Base-by-base conservation (phyloP, 2,329 filamentous ascomycete genomes). In the Septoria linicola region DNA sequence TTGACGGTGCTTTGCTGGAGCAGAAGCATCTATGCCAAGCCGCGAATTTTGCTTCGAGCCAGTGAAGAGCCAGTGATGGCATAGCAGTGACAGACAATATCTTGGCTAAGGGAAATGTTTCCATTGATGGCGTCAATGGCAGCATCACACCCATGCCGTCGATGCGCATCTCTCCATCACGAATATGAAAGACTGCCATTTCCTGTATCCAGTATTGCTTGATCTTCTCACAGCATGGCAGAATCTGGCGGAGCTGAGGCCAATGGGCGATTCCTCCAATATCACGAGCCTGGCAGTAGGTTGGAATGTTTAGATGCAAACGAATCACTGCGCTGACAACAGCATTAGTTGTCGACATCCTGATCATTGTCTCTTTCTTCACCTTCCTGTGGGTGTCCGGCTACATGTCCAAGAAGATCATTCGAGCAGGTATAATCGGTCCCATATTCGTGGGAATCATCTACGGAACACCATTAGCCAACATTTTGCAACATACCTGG, bases 401-500 rank as follows among this genome's bases (percentile, higher is more conserved):
- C 10, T 46, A 54, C 14, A 47, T 51, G 21, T 54, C 51, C 25
- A 50, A 43, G 30, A 50, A 36, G 17, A 30, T 73, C 25, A 64
- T 76, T 37, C 70, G 69, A 8, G 74, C 73, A 5, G 73, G 73
- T 2, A 70, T 77, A 17, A 73, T 77, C 32, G 75, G 75, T 3
- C 73, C 74, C 37, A 76, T 77, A 49, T 62, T 72, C 2, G 71
- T 77, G 7, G 75, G 75, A 2, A 71, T 77, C 27, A 66, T 76
- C 14, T 77, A 76, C 43, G 75, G 75, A 31, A 56, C 66, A 23
- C 74, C 74, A 2, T 54, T 76, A 16, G 73, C 68, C n/a, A 68
- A 76, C 57, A 73, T 76, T 37, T 62, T 77, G n/a, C 58, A 68
- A 3, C 31, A 60, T 4, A 55, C 67, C 17, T 76, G 73, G 74